Conservation (phyloP, 2,329 filamentous ascomycete species). For the Chaetomium olivaceum region DNA sequence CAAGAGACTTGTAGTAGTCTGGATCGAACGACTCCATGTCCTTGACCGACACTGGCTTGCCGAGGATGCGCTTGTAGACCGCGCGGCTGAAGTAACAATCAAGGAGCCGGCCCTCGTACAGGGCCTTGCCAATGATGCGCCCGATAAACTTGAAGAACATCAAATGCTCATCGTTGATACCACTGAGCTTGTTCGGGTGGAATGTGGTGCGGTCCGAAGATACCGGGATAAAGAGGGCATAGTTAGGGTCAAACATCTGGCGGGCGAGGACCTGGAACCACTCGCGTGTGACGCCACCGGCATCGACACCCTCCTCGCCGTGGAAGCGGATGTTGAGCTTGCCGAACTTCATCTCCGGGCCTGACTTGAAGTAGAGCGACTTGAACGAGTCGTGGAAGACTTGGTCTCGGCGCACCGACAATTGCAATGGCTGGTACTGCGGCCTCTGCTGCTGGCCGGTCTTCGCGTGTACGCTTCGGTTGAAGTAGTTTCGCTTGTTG, state of each 20-base stretch:
- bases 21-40: constrained; percentile 99
- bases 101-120: constrained; percentile 92
- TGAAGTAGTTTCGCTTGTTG: constrained; percentile 99
- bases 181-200: constrained; percentile 93
- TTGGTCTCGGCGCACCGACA: constrained; percentile 87
- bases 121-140: constrained; percentile 94
- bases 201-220: constrained; percentile 97
- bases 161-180: constrained; percentile 91
- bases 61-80: constrained; percentile 96
- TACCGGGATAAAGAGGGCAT: constrained; percentile 92
- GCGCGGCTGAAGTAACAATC: constrained; percentile 99
- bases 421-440: constrained; percentile 71
- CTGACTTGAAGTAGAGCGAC: constrained; percentile 94
- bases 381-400: constrained; percentile 99
- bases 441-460: constrained; percentile 68
- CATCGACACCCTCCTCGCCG: constrained; percentile 95
- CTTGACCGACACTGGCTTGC: constrained; percentile 93
- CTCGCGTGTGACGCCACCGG: constrained; percentile 93
- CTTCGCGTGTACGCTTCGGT: constrained; percentile 76
- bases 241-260: constrained; percentile 99
- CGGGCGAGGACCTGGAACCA: constrained; percentile 98
- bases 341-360: constrained; percentile 98
- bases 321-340: constrained; percentile 98
- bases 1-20: constrained; percentile 97
- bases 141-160: constrained; percentile 99